These are phyloP conservation scores for Clavispora fructus DNA, from an alignment of 805 yeast genomes.

Conservation along the genomic window DNA sequence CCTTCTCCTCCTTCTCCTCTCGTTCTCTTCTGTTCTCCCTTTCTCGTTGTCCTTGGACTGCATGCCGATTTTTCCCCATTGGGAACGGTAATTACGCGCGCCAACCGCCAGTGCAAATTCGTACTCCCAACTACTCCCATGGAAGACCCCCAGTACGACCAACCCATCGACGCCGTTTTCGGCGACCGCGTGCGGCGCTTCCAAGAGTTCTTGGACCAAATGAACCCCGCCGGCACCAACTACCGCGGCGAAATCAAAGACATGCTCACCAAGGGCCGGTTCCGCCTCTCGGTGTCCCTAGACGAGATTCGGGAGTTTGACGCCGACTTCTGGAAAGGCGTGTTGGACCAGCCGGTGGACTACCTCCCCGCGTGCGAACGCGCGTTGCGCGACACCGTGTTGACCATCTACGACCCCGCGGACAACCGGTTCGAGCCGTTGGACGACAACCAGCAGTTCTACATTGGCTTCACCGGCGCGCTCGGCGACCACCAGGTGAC, in stretches of 20 bases:
- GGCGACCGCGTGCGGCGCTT: conserved; percentile 84
- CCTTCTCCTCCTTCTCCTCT: too few relatives aligned
- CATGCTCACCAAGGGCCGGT: conserved; percentile 63
- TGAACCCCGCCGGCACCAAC: conserved; percentile 46
- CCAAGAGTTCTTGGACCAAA: conserved; percentile 74
- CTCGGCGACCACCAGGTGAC: conserved; percentile 84
- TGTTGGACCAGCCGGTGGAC: conserved; percentile 73
- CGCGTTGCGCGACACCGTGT: conserved; percentile 76
- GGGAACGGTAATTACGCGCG: conserved; percentile 17
- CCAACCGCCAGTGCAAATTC: not conserved
- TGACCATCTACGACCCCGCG: conserved; percentile 62
- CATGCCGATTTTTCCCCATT: conserved; percentile 1
- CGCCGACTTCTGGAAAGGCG: conserved; percentile 68
- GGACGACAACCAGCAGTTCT: conserved; percentile 59
- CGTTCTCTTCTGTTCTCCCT: too few relatives aligned
- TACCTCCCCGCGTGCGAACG: conserved; percentile 84
- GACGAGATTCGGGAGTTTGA: conserved; percentile 89
- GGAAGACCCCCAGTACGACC: conserved; percentile 24
- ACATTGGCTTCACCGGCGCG: conserved; percentile 81
- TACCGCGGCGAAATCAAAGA: conserved; percentile 67
- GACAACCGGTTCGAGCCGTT: conserved; percentile 48
- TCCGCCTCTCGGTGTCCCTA: conserved; percentile 67
- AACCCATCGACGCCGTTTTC: conserved; percentile 45
- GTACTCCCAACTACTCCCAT: conserved; percentile 5
- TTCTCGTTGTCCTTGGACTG: too few relatives aligned